Percentiles rank a stretch among this genome's conserved stretches.
Evolutionary conservation across 768 basidiomycete species (phyloP).

Genomic region (Leccinum variicolor): DNA sequence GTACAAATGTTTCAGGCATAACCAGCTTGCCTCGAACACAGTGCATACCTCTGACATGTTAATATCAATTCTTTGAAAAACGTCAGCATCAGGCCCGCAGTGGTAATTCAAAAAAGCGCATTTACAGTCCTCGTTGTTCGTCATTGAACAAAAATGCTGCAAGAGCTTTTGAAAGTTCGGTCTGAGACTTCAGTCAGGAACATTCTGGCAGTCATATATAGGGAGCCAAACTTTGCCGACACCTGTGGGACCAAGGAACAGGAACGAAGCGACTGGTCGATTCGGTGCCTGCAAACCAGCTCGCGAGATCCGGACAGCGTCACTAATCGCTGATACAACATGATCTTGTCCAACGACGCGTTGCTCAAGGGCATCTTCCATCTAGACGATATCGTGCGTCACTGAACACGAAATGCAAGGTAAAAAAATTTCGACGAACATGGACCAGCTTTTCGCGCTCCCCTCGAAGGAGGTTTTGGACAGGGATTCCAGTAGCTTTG

Average conservation of each 20-base stretch:
- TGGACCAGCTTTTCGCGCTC: slow-evolving; percentile 88
- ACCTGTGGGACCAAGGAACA: slow-evolving; percentile 87
- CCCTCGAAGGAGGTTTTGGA: slow-evolving; percentile 82
- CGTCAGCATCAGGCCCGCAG: neutral
- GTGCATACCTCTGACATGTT: slow-evolving; percentile 78
- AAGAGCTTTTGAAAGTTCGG: slow-evolving; percentile 85
- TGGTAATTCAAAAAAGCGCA: slow-evolving; percentile 8
- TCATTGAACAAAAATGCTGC: slow-evolving; percentile 89
- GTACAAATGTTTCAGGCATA: neutral
- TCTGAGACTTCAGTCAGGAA: slow-evolving; percentile 37
- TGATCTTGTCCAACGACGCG: slow-evolving; percentile 91
- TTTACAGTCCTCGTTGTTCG: slow-evolving; percentile 80
- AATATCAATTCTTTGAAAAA: slow-evolving; percentile 65
- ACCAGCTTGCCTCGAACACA: neutral
- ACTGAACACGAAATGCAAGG: neutral
- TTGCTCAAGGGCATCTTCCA: slow-evolving; percentile 75
- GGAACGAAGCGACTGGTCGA: slow-evolving; percentile 88
- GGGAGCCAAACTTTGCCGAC: slow-evolving; percentile 63
- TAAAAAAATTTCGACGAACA: slow-evolving; percentile 42
- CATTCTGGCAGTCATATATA: neutral
- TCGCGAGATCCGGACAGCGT: slow-evolving; percentile 90
- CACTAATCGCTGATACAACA: slow-evolving; percentile 76
- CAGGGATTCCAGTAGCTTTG: slow-evolving; percentile 87
- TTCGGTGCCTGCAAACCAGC: slow-evolving; percentile 88
- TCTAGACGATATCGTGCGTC: slow-evolving; percentile 43